Conservation (phyloP, 169 alveolate genomes). For the Cryptosporidium tyzzeri region DNA sequence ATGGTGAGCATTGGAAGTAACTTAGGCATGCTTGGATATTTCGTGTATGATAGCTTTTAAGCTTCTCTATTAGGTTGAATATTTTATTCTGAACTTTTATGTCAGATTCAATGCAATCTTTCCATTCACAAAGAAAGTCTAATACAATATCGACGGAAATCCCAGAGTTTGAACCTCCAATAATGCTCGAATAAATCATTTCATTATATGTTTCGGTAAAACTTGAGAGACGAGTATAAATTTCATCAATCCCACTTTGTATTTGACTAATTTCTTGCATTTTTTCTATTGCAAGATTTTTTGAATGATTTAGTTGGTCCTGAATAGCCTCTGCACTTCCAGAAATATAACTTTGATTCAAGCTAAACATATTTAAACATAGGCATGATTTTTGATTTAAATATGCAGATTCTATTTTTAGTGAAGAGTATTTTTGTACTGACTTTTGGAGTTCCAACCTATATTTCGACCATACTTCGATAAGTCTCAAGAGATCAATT, state of each 20-base stretch:
- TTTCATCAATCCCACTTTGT: not conserved
- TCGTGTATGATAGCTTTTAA: conserved; percentile 26
- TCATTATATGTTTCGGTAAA: not conserved
- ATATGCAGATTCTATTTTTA: conserved; percentile 28
- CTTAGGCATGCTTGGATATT: conserved; percentile 45
- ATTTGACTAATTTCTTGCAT: conserved; percentile 5
- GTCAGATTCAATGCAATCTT: conserved; percentile 55
- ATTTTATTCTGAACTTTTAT: conserved; percentile 31
- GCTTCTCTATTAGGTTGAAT: not conserved
- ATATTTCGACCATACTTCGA: conserved; percentile 34
- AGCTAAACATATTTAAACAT: conserved; percentile 1
- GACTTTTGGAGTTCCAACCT: conserved; percentile 11
- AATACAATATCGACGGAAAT: conserved; percentile 33
- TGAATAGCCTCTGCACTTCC: not conserved
- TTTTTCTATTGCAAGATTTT: not conserved
- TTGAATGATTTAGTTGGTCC: not conserved
- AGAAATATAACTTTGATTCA: conserved; percentile 22
- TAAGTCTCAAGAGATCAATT: conserved; percentile 44
- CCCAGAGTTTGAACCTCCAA: not conserved
- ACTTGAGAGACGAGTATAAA: not conserved
- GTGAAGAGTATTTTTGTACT: conserved; percentile 33
- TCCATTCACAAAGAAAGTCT: conserved; percentile 36
- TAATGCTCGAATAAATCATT: not conserved
- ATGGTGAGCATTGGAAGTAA: conserved; percentile 67
- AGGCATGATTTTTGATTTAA: conserved; percentile 31